Evolutionary conservation across 2,329 filamentous ascomycete genomes (phyloP), one percentile per base, ranked within the genome.

Genomic region (Pseudomassariella vexata): DNA sequence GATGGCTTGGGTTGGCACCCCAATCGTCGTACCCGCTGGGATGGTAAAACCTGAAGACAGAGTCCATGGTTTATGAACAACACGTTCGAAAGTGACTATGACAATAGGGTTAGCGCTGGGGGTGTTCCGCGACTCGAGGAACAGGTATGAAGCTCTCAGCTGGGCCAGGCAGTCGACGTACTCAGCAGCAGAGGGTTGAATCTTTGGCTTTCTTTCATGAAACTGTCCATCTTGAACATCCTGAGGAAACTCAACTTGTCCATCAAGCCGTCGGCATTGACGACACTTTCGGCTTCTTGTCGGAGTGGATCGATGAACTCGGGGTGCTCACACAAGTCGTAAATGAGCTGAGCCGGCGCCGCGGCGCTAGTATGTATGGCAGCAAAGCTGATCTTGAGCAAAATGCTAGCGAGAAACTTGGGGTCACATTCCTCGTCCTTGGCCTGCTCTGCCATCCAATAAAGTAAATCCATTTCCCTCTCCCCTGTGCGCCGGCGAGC

Each of bases 291-390:
- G 2, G 46, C 16, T 19, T 53, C 50, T 9, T 47, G 32, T 4
- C 49, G 34, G 11, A 53, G 25, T 4, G 46, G 37, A 5, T 41
- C 14, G 9, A 50, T 23, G 3, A 45, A 28, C 11, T 50, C 35
- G 2, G 47, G 42, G 24, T 50, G 28, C 4, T 24, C 14, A 4
- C 36, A 37, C 11, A 52, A n/a, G 18, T 47, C 39, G 5, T 47
- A 28, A 40, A 51, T 40, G 5, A 35, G 34, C 15, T 43, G 37
- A 10, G 34, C 26, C 2, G 47, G 33, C 4, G 45, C 19, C 16
- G 49, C 48, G 9, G 33, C 41, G 1, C 44, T 50, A 6, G 38
- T 50, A 25, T 48, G 44, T 8, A 50, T 44, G 8, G 49, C 44
- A 2, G 36, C 48, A 11, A 48, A 29, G 1, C 44, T 40, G 3